phyloP scores from a whole-genome alignment of 345 rosid genomes.

The Kandelia obovata region DNA sequence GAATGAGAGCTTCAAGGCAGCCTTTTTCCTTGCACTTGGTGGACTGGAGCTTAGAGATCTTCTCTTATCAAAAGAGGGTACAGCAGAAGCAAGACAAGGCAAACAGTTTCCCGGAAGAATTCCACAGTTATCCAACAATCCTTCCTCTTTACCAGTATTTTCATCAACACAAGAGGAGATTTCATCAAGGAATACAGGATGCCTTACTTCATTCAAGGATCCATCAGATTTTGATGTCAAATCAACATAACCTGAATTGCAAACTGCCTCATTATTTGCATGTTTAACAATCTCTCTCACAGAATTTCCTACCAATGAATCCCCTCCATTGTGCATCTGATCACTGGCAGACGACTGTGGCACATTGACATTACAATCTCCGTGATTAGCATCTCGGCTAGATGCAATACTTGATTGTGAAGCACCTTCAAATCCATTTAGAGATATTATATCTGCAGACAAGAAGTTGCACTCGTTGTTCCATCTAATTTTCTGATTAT shows the following conservation, averaged over 20 bases:
- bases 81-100: slow-evolving; percentile 33
- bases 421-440: slow-evolving; percentile 18
- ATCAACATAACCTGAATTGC: slow-evolving; percentile 30
- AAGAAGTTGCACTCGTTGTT: slow-evolving; percentile 1
- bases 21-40: slow-evolving; percentile 29
- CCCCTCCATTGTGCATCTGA: slow-evolving; percentile 39
- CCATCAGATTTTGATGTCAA: slow-evolving; percentile 22
- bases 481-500: neutral
- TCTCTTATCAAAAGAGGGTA: slow-evolving; percentile 29
- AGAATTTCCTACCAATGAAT: slow-evolving; percentile 35
- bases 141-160: slow-evolving; percentile 20
- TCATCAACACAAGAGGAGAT: slow-evolving; percentile 31
- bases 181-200: slow-evolving; percentile 59
- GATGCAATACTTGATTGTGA: slow-evolving; percentile 6
- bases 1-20: slow-evolving; percentile 26
- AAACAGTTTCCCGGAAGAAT: slow-evolving; percentile 32
- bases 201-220: slow-evolving; percentile 26
- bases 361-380: slow-evolving; percentile 27
- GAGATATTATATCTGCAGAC: slow-evolving; percentile 27
- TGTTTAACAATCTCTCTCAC: slow-evolving; percentile 23
- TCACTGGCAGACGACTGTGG: slow-evolving; percentile 29
- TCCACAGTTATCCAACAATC: slow-evolving; percentile 30
- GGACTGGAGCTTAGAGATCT: slow-evolving; percentile 31
- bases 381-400: slow-evolving; percentile 32
- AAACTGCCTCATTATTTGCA: slow-evolving; percentile 26